Percentiles rank a stretch among this genome's conserved stretches.
phyloP scores from a whole-genome alignment of 768 basidiomycete genomes.

The Phaffia australis region DNA sequence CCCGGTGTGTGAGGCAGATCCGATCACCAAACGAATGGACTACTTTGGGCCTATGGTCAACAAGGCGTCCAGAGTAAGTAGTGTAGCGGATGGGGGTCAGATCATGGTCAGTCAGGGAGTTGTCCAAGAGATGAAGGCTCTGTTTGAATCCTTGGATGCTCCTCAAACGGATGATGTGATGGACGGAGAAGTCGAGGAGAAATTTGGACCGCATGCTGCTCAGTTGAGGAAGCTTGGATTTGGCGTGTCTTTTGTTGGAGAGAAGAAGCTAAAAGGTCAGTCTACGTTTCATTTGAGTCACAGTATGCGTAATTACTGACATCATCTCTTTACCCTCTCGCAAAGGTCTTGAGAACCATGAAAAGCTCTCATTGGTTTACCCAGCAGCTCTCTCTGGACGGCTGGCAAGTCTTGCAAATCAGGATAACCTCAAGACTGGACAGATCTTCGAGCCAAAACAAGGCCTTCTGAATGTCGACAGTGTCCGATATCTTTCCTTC shows the following conservation, averaged over 20 bases:
- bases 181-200: slow-evolving; percentile 40
- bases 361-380: slow-evolving; percentile 73
- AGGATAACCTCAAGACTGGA: slow-evolving; percentile 23
- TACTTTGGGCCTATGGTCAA: slow-evolving; percentile 97
- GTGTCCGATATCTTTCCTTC: slow-evolving; percentile 61
- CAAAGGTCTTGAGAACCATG: slow-evolving; percentile 43
- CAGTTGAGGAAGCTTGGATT: slow-evolving; percentile 64
- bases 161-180: slow-evolving; percentile 45
- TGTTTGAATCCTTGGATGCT: slow-evolving; percentile 59
- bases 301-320: not conserved
- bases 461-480: slow-evolving; percentile 43
- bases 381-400: slow-evolving; percentile 63
- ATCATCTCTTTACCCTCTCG: not conserved
- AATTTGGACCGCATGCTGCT: slow-evolving; percentile 45
- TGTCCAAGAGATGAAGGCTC: slow-evolving; percentile 41
- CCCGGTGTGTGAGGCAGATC: slow-evolving; percentile 83
- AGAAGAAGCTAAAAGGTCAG: slow-evolving; percentile 77
- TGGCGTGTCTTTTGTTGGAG: slow-evolving; percentile 63
- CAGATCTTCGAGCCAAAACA: slow-evolving; percentile 33
- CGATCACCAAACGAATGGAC: slow-evolving; percentile 89
- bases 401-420: slow-evolving; percentile 43
- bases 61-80: slow-evolving; percentile 72
- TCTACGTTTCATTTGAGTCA: not conserved
- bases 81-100: slow-evolving; percentile 78
- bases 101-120: slow-evolving; percentile 85